Conservation (phyloP, 2,329 filamentous ascomycete species). For the Penicillium sclerotigenum region DNA sequence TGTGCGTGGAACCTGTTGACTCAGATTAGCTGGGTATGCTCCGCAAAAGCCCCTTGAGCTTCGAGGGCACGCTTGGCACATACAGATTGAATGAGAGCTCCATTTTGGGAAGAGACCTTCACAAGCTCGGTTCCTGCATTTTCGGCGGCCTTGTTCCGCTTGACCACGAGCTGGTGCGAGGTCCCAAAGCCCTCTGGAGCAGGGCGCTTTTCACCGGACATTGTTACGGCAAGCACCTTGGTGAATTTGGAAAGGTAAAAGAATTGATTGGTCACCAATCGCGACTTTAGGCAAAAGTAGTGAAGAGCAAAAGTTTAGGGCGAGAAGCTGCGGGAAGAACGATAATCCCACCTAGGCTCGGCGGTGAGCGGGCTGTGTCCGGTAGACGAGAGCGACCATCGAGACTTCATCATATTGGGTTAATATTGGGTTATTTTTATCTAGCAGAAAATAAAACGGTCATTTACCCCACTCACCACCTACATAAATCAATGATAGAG, state of each 20-base stretch:
- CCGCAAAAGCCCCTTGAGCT: background rate
- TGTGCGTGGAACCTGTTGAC: slow-evolving; percentile 66
- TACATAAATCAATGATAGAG: too few relatives aligned
- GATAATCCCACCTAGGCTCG: slow-evolving; percentile 20
- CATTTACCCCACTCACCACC: background rate
- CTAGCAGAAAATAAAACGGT: background rate
- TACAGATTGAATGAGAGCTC: slow-evolving; percentile 65
- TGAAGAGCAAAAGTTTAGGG: slow-evolving; percentile 16
- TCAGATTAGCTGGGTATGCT: slow-evolving; percentile 14
- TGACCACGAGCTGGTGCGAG: slow-evolving; percentile 73
- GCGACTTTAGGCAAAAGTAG: background rate
- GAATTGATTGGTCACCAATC: slow-evolving; percentile 2
- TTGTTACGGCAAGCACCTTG: slow-evolving; percentile 37
- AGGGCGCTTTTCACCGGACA: slow-evolving; percentile 90
- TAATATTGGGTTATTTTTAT: background rate
- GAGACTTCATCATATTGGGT: background rate
- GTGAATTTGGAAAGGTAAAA: slow-evolving; percentile 1
- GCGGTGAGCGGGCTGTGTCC: slow-evolving; percentile 20
- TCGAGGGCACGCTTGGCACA: slow-evolving; percentile 29
- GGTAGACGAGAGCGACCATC: background rate
- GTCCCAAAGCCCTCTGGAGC: slow-evolving; percentile 79
- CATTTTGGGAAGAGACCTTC: slow-evolving; percentile 57
- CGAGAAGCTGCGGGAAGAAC: slow-evolving; percentile 24
- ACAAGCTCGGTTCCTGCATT: slow-evolving; percentile 55
- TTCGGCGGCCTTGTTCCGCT: slow-evolving; percentile 73